Evolutionary conservation across 169 alveolate genomes (phyloP).

Genomic region (Plasmodium fragile): DNA sequence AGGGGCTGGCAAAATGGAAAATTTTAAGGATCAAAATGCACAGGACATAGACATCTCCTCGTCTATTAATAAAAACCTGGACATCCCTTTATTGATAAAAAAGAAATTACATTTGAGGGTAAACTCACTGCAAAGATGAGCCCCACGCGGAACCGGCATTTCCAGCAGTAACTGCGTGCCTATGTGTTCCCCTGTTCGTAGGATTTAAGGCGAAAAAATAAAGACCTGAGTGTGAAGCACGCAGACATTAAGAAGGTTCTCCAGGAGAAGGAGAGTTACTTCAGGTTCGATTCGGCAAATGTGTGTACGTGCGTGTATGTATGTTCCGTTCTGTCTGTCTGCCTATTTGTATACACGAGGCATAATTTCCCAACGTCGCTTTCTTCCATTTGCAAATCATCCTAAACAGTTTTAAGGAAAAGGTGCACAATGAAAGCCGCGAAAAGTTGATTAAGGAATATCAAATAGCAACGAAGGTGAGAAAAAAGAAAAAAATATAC

Average conservation of each 20-base stretch:
- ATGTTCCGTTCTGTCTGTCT: background rate
- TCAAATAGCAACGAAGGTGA: slow-evolving; percentile 53
- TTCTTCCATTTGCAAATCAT: background rate
- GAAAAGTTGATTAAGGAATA: slow-evolving; percentile 58
- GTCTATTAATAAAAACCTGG: slow-evolving; percentile 56
- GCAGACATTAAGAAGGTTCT: slow-evolving; percentile 53
- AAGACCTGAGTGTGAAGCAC: slow-evolving; percentile 54
- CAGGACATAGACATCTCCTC: slow-evolving; percentile 42
- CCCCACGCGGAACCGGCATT: background rate
- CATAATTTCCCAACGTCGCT: background rate
- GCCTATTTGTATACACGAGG: background rate
- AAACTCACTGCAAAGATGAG: background rate
- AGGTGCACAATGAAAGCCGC: slow-evolving; percentile 41
- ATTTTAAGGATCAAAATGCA: background rate
- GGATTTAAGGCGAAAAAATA: slow-evolving; percentile 63
- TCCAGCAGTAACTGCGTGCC: background rate
- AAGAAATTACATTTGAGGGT: slow-evolving; percentile 67
- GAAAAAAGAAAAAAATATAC: background rate
- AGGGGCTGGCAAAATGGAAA: slow-evolving; percentile 43
- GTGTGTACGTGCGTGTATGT: background rate
- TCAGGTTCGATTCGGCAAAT: slow-evolving; percentile 21
- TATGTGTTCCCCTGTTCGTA: background rate
- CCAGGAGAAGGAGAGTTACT: slow-evolving; percentile 41
- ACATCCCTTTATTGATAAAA: slow-evolving; percentile 60
- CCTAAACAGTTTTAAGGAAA: slow-evolving; percentile 57